Evolutionary conservation across 2,329 filamentous ascomycete genomes (phyloP), one percentile per base, ranked within the genome.

Genomic region (Cercospora canescens): DNA sequence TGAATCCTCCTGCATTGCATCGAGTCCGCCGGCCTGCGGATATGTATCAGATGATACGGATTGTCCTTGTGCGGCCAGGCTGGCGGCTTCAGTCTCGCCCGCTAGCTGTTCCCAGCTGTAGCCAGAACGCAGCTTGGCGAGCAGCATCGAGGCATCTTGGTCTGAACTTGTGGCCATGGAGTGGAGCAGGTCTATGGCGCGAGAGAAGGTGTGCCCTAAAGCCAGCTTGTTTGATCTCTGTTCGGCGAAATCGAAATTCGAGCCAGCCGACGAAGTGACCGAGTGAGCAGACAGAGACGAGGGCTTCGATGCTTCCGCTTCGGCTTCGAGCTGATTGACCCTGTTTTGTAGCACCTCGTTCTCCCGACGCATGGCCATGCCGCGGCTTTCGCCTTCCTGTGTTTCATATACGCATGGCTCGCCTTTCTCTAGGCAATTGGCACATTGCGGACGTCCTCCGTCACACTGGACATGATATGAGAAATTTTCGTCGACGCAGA

Each of bases 51-150:
- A 26, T 28, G 45, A n/a, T 26, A 18, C 12, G 18, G 21, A n/a
- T 14, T 52, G 14, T 8, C 14, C 24, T 37, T 21, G 28, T 18
- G 24, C n/a, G 2, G 28, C 26, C 12, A 12, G 7, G 8, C 3
- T 35, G 28, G 16, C 26, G 11, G 21, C 30, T 18, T 62, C 45
- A 28, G 48, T 35, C 12, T 62, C 60, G 26, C 34, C 16, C 16
- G 48, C 60, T 16, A 62, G 8, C 18, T 37, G 41, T 30, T 62
- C 60, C 60, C 60, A 62, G 24, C 60, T 62, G 21, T 62, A 52
- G 1, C 60, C 60, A 7, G 48, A 54, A 5, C 60, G 60, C 12
- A 62, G 48, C 18, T 62, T 62, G 3, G 60, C 60, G 9, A 62
- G 60, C 5, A 55, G 12, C 60, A 62, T 62, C 8, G 60, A 62